These are phyloP conservation scores for Lagenidium sp. DNA, from an alignment of 352 stramenopile genomes.

Conservation along the genomic window DNA sequence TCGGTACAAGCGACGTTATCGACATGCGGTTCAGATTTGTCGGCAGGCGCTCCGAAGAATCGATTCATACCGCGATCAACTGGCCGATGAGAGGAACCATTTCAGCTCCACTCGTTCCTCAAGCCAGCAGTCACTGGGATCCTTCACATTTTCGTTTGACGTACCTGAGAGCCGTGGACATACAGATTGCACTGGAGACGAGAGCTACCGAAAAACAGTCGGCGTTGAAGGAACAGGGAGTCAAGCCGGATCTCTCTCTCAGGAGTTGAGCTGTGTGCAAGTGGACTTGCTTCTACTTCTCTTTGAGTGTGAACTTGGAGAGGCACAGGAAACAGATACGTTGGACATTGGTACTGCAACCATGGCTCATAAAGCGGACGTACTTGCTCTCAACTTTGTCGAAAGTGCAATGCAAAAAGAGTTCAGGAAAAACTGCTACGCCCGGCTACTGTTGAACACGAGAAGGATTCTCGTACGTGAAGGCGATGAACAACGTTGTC, in stretches of 20 bases:
- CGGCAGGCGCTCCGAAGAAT: conserved; percentile 27
- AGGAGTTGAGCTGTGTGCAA: conserved; percentile 54
- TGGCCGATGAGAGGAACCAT: conserved; percentile 24
- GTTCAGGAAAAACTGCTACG: conserved; percentile 47
- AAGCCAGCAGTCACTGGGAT: not conserved
- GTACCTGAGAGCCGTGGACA: conserved; percentile 6
- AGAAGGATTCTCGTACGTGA: conserved; percentile 20
- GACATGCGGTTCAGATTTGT: conserved; percentile 22
- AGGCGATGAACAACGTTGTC: no score
- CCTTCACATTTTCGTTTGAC: conserved; percentile 29
- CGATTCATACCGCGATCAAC: conserved; percentile 23
- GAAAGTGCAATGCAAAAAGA: conserved; percentile 23
- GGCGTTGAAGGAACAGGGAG: conserved; percentile 44
- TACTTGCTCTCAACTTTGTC: not conserved
- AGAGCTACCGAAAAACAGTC: conserved; percentile 17
- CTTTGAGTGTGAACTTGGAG: conserved; percentile 49
- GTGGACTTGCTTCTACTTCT: conserved; percentile 36
- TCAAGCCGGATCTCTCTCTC: conserved; percentile 33
- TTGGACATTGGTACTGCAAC: not conserved
- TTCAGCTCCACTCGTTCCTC: conserved; percentile 9
- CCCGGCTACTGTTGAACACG: conserved; percentile 30
- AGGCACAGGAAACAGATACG: conserved; percentile 18
- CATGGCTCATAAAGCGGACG: not conserved
- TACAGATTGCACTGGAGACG: not conserved
- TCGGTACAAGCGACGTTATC: conserved; percentile 14